These are phyloP conservation scores for Ophiostoma populinum DNA, from an alignment of 2,329 filamentous ascomycete species.

Conservation along the genomic window DNA sequence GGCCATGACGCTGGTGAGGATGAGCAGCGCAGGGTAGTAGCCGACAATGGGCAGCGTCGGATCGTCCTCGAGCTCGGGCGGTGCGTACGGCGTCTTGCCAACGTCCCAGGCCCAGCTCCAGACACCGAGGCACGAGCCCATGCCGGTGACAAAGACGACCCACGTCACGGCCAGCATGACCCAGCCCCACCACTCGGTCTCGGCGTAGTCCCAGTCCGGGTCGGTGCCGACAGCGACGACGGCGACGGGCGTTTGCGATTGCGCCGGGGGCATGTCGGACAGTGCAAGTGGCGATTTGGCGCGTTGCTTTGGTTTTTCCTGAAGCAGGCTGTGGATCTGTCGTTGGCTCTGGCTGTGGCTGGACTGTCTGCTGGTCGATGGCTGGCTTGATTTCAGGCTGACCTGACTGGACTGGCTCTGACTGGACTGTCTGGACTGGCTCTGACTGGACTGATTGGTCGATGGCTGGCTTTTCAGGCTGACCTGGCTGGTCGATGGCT, in stretches of 20 bases:
- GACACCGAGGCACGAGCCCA: slow-evolving; percentile 85
- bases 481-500: not conserved
- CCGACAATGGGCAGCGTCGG: slow-evolving; percentile 87
- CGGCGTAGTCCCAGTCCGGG: slow-evolving; percentile 69
- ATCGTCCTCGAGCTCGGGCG: slow-evolving; percentile 88
- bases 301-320: slow-evolving; percentile 15
- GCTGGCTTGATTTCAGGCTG: too few relatives aligned
- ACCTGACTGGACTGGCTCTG: not conserved
- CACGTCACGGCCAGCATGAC: slow-evolving; percentile 80
- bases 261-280: slow-evolving; percentile 27
- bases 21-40: slow-evolving; percentile 89
- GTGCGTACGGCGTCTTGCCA: slow-evolving; percentile 85
- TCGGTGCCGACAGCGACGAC: slow-evolving; percentile 18
- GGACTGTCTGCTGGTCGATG: not conserved
- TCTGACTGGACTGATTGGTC: not conserved
- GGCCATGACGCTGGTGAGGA: slow-evolving; percentile 86
- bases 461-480: too few relatives aligned
- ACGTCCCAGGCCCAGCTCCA: slow-evolving; percentile 99
- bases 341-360: not conserved
- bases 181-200: slow-evolving; percentile 98
- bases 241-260: slow-evolving; percentile 22
- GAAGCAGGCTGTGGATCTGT: not conserved
- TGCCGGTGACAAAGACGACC: slow-evolving; percentile 89
- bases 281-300: slow-evolving; percentile 45
- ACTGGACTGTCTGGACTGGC: not conserved